Conservation (phyloP, 148 eudicot genomes). For the Amaranthus cruentus region DNA sequence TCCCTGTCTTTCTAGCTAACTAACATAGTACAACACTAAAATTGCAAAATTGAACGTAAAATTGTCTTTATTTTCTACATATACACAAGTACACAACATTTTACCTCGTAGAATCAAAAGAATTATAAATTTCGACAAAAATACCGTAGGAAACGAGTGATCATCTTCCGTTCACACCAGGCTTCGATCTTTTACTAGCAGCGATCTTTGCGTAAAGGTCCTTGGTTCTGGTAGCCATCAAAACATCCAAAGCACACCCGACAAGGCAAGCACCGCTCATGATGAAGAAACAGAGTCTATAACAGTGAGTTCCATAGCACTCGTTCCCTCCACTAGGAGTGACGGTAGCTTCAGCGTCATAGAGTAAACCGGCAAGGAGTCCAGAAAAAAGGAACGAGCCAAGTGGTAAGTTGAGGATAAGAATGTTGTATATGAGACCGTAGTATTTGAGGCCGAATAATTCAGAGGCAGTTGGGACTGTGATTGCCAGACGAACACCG, state of each 20-base stretch:
- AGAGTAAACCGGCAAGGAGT: constrained; percentile 74
- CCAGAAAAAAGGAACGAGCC: constrained; percentile 98
- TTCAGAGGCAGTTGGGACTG: constrained; percentile 92
- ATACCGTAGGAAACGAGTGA: not conserved
- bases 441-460: constrained; percentile 89
- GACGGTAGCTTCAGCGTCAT: constrained; percentile 69
- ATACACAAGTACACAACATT: not conserved
- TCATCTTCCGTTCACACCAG: constrained; percentile 13
- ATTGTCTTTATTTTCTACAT: not conserved
- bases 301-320: constrained; percentile 76
- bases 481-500: constrained; percentile 79
- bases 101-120: not conserved
- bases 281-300: constrained; percentile 58
- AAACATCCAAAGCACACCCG: constrained; percentile 58
- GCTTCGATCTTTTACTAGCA: constrained; percentile 36
- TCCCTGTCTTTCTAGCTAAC: not conserved
- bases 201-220: constrained; percentile 48
- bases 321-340: constrained; percentile 76
- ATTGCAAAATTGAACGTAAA: constrained; percentile 1
- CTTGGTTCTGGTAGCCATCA: constrained; percentile 53
- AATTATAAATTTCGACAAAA: not conserved
- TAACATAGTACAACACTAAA: constrained; percentile 1
- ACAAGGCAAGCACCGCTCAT: constrained; percentile 68
- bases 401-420: constrained; percentile 79
- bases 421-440: constrained; percentile 84